Percentiles rank a stretch among this genome's conserved stretches.
phyloP scores from a whole-genome alignment of 805 yeast genomes.

The Metschnikowia colocasiae region DNA sequence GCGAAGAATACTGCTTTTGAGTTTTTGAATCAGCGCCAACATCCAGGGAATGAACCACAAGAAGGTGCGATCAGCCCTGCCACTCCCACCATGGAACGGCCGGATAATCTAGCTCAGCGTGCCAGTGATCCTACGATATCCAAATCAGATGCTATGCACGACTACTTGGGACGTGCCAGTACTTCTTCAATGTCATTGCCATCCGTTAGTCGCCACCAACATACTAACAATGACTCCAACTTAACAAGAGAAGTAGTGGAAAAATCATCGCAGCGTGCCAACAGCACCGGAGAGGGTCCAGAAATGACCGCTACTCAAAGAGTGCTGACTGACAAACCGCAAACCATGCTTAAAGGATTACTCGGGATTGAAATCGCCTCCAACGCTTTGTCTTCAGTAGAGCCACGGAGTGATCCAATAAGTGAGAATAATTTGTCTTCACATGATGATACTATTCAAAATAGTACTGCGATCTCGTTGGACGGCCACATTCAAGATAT shows the following conservation, averaged over 20 bases:
- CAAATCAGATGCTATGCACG: background rate
- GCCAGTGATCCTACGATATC: background rate
- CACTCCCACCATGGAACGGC: background rate
- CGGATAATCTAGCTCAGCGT: background rate
- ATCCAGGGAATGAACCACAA: background rate
- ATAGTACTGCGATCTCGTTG: slow-evolving; percentile 3
- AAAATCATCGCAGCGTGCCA: background rate
- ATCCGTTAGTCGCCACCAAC: background rate
- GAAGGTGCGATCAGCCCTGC: background rate
- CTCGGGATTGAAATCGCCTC: slow-evolving; percentile 4
- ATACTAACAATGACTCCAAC: background rate
- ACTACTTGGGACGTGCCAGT: background rate
- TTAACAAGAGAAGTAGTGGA: background rate
- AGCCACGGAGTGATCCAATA: background rate
- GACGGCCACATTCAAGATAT: slow-evolving; percentile 10
- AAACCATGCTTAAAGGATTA: slow-evolving; percentile 10
- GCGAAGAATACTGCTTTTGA: slow-evolving; percentile 20
- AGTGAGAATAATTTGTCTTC: background rate
- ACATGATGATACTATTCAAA: slow-evolving; percentile 3
- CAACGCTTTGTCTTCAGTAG: background rate
- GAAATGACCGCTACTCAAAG: background rate
- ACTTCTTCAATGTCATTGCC: background rate
- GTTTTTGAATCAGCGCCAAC: background rate
- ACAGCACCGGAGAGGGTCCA: background rate
- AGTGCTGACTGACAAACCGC: background rate